phyloP scores from a whole-genome alignment of 768 basidiomycete species.

The Phanerochaete sordida region DNA sequence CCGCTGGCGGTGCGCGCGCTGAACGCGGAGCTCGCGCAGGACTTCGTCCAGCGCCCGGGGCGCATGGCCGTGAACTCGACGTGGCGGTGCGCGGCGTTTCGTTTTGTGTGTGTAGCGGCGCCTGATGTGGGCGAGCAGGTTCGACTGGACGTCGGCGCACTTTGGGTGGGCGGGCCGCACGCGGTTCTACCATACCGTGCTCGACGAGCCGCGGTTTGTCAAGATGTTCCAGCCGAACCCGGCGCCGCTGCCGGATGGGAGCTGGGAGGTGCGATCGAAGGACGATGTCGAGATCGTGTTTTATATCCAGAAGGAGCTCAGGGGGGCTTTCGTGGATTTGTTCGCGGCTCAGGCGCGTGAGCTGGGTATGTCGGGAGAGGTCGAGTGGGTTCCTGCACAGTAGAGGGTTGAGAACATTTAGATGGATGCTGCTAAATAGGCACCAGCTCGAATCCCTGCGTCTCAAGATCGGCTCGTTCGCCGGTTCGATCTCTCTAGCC shows the following conservation, averaged over 20 bases:
- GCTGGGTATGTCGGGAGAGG: constrained; percentile 7
- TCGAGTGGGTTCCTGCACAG: constrained; percentile 8
- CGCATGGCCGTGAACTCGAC: constrained; percentile 10
- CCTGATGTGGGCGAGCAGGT: constrained; percentile 1
- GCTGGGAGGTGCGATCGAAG: background rate
- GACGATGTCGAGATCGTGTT: constrained; percentile 14
- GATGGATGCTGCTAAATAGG: too few relatives aligned
- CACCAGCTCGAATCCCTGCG: too few relatives aligned
- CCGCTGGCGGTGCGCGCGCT: background rate
- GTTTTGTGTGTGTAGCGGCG: background rate
- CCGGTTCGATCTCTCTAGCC: too few relatives aligned
- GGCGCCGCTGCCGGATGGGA: constrained; percentile 8
- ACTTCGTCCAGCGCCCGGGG: background rate
- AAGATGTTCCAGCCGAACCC: constrained; percentile 17
- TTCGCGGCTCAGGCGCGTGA: background rate
- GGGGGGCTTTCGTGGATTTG: background rate
- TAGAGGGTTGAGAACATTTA: too few relatives aligned
- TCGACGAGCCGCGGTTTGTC: constrained; percentile 10
- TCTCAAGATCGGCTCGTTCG: too few relatives aligned
- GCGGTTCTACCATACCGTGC: constrained; percentile 12
- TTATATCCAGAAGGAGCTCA: constrained; percentile 7
- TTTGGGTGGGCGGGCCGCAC: constrained; percentile 13
- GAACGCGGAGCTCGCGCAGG: constrained; percentile 1
- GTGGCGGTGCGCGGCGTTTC: constrained; percentile 5
- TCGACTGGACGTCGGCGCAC: constrained; percentile 18